A percentile compares a stretch with the other conserved stretches of the same genome.
Conservation (phyloP, 148 eudicot species). For the Chenopodium suecicum region DNA sequence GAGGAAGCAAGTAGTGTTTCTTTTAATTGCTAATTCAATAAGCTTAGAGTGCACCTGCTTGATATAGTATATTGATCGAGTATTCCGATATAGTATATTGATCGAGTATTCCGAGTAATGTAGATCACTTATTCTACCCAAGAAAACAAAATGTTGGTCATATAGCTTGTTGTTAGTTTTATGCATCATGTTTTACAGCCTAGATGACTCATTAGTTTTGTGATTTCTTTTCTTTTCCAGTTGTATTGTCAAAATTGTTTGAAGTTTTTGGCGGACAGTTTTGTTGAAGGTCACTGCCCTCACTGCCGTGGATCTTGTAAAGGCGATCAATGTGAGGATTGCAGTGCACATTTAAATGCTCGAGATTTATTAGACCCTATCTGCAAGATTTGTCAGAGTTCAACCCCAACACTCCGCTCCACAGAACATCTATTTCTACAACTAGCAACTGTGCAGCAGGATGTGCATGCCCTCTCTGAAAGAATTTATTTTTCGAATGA, state of each 20-base stretch:
- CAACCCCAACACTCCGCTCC: neutral
- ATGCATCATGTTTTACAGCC: neutral
- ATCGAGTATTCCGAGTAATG: no score
- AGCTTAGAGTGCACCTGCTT: no score
- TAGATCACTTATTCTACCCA: neutral
- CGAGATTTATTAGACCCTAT: neutral
- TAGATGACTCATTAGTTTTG: neutral
- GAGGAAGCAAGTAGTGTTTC: no score
- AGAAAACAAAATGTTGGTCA: no score
- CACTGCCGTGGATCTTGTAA: neutral
- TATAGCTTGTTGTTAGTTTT: neutral
- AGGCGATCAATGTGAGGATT: constrained; percentile 18
- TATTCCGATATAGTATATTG: no score
- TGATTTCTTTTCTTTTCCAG: neutral
- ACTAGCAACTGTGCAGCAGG: neutral
- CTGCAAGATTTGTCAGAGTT: constrained; percentile 10
- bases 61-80: no score
- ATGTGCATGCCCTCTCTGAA: neutral
- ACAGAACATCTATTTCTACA: constrained; percentile 12
- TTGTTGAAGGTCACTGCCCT: constrained; percentile 16
- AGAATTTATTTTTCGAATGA: neutral
- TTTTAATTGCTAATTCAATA: no score
- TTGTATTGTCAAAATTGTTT: neutral
- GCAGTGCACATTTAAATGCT: neutral
- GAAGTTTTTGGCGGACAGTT: constrained; percentile 15